These are phyloP conservation scores for Trametes villosa DNA, from an alignment of 768 basidiomycete species.

Conservation along the genomic window DNA sequence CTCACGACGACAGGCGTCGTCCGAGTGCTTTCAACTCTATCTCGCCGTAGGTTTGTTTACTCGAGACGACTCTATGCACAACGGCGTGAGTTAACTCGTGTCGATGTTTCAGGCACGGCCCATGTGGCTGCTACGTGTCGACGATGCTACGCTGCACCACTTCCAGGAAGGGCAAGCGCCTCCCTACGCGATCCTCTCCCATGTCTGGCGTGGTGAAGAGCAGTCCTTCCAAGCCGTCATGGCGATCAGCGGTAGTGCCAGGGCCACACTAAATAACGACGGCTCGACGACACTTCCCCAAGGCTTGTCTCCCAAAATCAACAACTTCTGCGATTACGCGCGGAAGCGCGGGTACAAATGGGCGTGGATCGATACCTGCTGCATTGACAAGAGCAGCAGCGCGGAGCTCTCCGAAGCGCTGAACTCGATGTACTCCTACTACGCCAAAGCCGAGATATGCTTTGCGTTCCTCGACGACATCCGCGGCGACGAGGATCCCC, in stretches of 20 bases:
- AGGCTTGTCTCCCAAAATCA: constrained; percentile 7
- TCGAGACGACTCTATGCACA: neutral
- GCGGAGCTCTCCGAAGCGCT: constrained; percentile 17
- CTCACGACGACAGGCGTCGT: too few species aligned
- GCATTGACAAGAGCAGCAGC: constrained; percentile 21
- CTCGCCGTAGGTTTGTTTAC: neutral
- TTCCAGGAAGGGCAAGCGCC: neutral
- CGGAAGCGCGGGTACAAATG: neutral
- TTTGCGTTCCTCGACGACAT: constrained; percentile 16
- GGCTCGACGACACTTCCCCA: neutral
- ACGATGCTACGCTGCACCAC: neutral
- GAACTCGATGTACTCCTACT: constrained; percentile 17
- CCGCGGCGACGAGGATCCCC: constrained; percentile 5
- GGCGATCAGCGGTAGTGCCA: neutral
- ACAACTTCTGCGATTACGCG: constrained; percentile 7
- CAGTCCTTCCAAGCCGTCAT: constrained; percentile 14
- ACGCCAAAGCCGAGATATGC: constrained; percentile 12
- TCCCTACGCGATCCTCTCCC: constrained; percentile 10
- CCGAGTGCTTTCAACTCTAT: neutral
- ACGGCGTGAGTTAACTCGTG: neutral
- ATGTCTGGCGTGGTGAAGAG: constrained; percentile 14
- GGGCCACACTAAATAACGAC: neutral
- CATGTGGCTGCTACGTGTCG: constrained; percentile 12
- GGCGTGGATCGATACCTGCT: constrained; percentile 20
- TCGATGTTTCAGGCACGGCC: neutral